These are phyloP conservation scores for Kwoniella bestiolae DNA, from an alignment of 768 basidiomycete species.

Conservation along the genomic window DNA sequence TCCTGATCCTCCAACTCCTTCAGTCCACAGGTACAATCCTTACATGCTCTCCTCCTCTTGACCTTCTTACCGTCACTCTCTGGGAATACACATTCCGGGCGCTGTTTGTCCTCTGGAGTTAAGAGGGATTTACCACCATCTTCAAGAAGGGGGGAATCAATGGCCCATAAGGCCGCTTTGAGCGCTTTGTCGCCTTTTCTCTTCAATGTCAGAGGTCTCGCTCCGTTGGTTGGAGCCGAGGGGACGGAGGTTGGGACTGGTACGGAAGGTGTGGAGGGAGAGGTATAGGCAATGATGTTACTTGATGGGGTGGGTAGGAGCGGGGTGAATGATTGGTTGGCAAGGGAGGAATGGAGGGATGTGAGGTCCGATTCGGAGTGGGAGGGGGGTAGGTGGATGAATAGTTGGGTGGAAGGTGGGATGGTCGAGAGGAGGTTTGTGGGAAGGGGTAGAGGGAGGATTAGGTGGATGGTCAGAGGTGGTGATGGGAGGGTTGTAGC, in stretches of 20 bases:
- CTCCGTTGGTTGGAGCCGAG: constrained; percentile 1
- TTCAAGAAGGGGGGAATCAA: constrained; percentile 70
- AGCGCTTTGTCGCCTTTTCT: constrained; percentile 66
- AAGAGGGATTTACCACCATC: constrained; percentile 84
- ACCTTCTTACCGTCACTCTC: constrained; percentile 51
- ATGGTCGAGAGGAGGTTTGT: constrained; percentile 38
- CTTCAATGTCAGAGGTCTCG: constrained; percentile 44
- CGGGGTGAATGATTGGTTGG: constrained; percentile 34
- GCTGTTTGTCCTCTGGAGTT: constrained; percentile 77
- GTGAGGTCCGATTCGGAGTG: constrained; percentile 25
- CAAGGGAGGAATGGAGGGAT: constrained; percentile 34
- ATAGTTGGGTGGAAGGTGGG: constrained; percentile 51
- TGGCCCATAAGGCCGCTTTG: constrained; percentile 87
- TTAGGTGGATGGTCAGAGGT: constrained; percentile 46
- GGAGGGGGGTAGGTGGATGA: constrained; percentile 46
- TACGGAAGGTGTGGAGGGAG: constrained; percentile 28
- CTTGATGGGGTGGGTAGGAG: constrained; percentile 36
- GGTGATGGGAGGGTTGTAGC: constrained; percentile 50
- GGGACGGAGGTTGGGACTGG: constrained; percentile 28
- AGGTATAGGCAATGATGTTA: constrained; percentile 46
- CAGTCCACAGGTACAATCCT: constrained; percentile 94
- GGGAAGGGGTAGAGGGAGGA: constrained; percentile 50
- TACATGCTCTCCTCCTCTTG: constrained; percentile 71
- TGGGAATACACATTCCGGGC: constrained; percentile 70
- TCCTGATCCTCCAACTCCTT: constrained; percentile 91